Percentiles rank a stretch among this genome's conserved stretches.
Evolutionary conservation across 2,329 filamentous ascomycete species (phyloP).

Genomic region (Aspergillus candidus): DNA sequence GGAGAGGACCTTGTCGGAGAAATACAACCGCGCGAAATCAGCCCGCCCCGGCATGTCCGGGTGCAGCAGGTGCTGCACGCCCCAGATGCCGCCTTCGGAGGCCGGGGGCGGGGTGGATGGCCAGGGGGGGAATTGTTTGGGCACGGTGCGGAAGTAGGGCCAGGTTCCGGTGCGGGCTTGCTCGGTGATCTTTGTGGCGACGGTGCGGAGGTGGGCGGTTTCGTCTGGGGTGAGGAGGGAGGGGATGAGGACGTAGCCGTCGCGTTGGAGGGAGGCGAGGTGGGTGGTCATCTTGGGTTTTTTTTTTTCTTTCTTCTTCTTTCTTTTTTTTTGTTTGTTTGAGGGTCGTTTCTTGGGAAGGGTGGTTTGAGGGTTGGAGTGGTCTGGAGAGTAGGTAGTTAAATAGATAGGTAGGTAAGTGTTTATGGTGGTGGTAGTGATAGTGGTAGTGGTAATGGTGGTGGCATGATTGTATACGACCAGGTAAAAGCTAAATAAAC

Average conservation of each 20-base stretch:
- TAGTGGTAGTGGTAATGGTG: too few species aligned
- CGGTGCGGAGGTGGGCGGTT: constrained; percentile 55
- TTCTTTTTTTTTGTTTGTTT: neutral
- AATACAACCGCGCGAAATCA: constrained; percentile 65
- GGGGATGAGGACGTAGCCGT: constrained; percentile 72
- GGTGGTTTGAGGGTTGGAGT: neutral
- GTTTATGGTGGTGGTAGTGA: too few species aligned
- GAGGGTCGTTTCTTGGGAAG: neutral
- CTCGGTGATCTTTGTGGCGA: constrained; percentile 52
- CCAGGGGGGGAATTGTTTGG: constrained; percentile 91
- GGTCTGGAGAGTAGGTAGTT: too few species aligned
- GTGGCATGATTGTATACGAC: too few species aligned
- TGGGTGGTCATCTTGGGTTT: constrained; percentile 22
- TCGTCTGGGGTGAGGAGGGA: constrained; percentile 54
- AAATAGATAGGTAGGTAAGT: too few species aligned
- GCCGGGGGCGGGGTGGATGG: constrained; percentile 46
- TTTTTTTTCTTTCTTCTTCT: neutral
- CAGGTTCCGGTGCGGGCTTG: constrained; percentile 65
- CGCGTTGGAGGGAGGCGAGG: constrained; percentile 53
- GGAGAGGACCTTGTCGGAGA: constrained; percentile 57
- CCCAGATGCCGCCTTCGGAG: constrained; percentile 67
- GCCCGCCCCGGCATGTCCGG: constrained; percentile 59
- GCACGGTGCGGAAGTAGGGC: constrained; percentile 76
- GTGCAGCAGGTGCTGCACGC: constrained; percentile 78
- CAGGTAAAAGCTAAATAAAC: too few species aligned